Base-by-base conservation (phyloP, 2,329 filamentous ascomycete genomes). In the Pleoardoris graminearum region DNA sequence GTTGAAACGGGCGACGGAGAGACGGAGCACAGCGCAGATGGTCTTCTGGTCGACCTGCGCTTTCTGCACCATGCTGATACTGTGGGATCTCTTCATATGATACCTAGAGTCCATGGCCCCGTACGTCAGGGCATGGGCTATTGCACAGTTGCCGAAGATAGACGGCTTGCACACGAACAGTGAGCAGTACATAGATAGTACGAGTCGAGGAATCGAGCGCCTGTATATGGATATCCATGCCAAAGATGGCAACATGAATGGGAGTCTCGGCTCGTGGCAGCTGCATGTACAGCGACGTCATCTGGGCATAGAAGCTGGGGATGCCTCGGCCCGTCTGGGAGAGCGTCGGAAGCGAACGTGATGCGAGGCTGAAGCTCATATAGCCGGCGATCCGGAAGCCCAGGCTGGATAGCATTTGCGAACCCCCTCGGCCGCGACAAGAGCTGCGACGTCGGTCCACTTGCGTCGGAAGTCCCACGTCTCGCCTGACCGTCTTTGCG, bases 1-100 rank as follows among this genome's bases (percentile, higher is more conserved):
- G 78, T 79, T 99, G 47, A 94, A 94, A 76, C 86, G 88, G 67
- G 94, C 93, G 23, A 85, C 76, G 52, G 78, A 84, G 69, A 77
- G 79, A 39, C 75, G 68, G 50, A 82, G 77, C 53, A 81, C 74
- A 6, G 80, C 80, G 37, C 74, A 75, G 54, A 75, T 76, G 60
- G 69, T 80, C 11, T 81, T 79, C 54, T 81, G 69, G 58, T 72
- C 71, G 8, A 80, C 78, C 12, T 73, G 70, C 48, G 72, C 65
- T 2, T 78, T 80, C 47, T 79, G 78, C 64, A 61, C 68, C 25
- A 75, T 75, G 37, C 68, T 80, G 43, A 71, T 80, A 1, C 61
- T 79, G 21, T 80, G 78, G 78, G 78, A 80, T 63, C 51, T 80
- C 56, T 71, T 80, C 49, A 74, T 80, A 60, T 80, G 58, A 69